Conservation (phyloP, 129 eudicot genomes). For the Ambrosia artemisiifolia region DNA sequence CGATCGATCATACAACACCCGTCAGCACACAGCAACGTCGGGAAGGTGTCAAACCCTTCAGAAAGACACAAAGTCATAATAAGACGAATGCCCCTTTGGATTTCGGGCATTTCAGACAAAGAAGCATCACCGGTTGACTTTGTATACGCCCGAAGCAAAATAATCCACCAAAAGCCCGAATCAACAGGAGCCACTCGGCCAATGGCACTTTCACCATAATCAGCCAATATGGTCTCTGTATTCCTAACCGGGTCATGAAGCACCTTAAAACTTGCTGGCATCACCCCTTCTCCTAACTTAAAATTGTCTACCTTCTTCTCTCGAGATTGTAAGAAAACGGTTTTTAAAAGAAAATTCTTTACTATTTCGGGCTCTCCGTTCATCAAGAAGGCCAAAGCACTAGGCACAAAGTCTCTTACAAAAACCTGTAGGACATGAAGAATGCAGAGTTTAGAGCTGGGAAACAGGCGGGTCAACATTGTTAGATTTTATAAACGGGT, state of each 20-base stretch:
- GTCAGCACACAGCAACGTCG: constrained; percentile 90
- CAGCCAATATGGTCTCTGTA: constrained; percentile 73
- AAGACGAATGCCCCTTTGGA: constrained; percentile 82
- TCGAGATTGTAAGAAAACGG: constrained; percentile 85
- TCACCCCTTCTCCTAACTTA: constrained; percentile 90
- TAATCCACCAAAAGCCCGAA: constrained; percentile 99
- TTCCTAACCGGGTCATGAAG: constrained; percentile 75
- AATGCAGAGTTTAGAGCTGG: not conserved
- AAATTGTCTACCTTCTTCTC: constrained; percentile 87
- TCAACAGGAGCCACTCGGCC: constrained; percentile 99
- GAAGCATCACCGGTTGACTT: constrained; percentile 91
- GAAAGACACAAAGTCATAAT: constrained; percentile 83
- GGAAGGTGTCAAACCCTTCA: constrained; percentile 94
- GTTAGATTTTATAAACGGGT: not conserved
- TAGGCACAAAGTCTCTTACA: constrained; percentile 91
- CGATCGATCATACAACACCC: constrained; percentile 97
- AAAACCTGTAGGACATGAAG: constrained; percentile 49
- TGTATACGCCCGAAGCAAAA: constrained; percentile 84
- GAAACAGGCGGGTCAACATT: not conserved
- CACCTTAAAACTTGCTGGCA: constrained; percentile 98
- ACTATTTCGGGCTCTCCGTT: constrained; percentile 94
- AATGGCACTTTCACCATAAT: constrained; percentile 96
- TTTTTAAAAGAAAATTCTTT: constrained; percentile 73
- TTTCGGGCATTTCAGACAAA: constrained; percentile 76
- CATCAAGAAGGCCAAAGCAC: constrained; percentile 94